Conservation (phyloP, 805 yeast species). For the Debaryomyces castellii region DNA sequence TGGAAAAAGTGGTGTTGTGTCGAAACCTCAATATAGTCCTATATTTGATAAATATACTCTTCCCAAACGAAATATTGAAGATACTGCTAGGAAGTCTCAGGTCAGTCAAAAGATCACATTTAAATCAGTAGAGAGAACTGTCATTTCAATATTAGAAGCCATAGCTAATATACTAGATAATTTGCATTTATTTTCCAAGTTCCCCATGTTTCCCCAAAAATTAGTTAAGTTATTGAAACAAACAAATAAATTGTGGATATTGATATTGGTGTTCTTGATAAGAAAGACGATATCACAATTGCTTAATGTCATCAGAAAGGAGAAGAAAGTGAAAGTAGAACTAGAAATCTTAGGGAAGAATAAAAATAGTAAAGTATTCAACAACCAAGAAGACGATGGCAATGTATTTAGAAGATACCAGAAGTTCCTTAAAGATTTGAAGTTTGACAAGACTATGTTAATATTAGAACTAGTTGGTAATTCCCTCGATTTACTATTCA, state of each 20-base stretch:
- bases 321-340: conserved; percentile 37
- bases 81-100: conserved; percentile 3
- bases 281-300: conserved; percentile 43
- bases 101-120: conserved; percentile 20
- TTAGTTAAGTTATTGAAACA: conserved; percentile 33
- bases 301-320: conserved; percentile 37
- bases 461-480: conserved; percentile 41
- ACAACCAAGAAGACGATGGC: conserved; percentile 17
- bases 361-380: conserved; percentile 18
- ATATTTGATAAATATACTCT: conserved; percentile 31
- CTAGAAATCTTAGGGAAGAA: conserved; percentile 27
- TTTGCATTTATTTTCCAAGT: conserved; percentile 38
- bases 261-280: conserved; percentile 39
- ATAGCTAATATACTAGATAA: conserved; percentile 41
- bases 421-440: conserved; percentile 40
- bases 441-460: conserved; percentile 43
- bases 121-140: conserved; percentile 26
- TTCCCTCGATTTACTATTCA: conserved; percentile 39
- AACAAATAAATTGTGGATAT: conserved; percentile 44
- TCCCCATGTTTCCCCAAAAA: conserved; percentile 43
- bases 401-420: conserved; percentile 33
- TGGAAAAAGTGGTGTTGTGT: not conserved
- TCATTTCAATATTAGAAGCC: conserved; percentile 32
- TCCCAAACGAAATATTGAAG: conserved; percentile 9
- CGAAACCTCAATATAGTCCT: conserved; percentile 28